Evolutionary conservation across 371 early-diverging fungal species (phyloP), one percentile per base, ranked within the genome.

Genomic region (Mortierella sp.): DNA sequence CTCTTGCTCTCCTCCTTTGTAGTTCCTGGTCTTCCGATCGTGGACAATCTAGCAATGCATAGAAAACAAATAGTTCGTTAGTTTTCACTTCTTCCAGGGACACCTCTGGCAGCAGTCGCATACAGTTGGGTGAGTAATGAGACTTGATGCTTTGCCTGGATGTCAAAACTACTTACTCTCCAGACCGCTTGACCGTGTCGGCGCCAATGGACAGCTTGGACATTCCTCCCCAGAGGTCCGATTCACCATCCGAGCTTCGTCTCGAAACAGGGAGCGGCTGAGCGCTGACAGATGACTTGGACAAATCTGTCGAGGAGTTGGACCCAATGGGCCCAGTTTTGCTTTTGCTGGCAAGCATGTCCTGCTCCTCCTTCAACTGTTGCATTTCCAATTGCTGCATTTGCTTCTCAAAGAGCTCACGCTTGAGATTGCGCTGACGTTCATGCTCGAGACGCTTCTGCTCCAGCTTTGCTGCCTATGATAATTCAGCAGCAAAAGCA

Each of bases 231-330:
- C 91, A 90, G 45, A 90, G 81, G 48, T 88, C 88, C 52, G 82
- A 80, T 42, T 87, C 89, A 76, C 90, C 91, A 50, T 88, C 83
- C 75, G 91, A 91, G 81, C 90, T 90, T 75, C 91, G 91, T 60
- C 91, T 84, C 16, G 91, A 90, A 24, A 77, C 77, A n/a, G 85
- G 84, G 31, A 80, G 28, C 28, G 84, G 81, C n/a, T 74, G 85
- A 47, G 81, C 65, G 63, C 55, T 79, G 63, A 58, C 63, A 58
- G 81, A 58, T 31, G 65, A 71, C 47, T 83, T 80, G 38, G 80
- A 63, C 10, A 75, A 26, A 7, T 84, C 85, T 0, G 70, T 70
- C 31, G 81, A 57, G 1, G 80, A 38, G 50, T 28, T 68, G 31
- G 72, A 31, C n/a, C 75, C 42, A n/a, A 31, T 58, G 54, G 42